These are phyloP conservation scores for Sapria himalayana DNA, from an alignment of 345 rosid genomes.

Conservation along the genomic window DNA sequence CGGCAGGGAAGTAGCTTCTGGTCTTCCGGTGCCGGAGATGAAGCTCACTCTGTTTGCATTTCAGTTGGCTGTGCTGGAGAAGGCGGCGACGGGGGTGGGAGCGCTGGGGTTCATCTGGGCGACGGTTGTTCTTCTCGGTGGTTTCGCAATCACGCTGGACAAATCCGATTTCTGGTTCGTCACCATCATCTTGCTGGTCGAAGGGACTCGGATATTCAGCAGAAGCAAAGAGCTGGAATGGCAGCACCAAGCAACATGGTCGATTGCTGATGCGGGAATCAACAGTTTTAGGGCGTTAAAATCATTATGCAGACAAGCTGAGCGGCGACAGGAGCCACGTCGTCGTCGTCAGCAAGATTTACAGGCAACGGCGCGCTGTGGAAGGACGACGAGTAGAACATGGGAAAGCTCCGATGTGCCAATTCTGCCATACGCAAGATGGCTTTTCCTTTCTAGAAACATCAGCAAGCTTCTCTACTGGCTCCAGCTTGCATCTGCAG, in stretches of 20 bases:
- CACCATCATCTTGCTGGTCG: constrained; percentile 56
- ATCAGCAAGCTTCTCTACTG: constrained; percentile 58
- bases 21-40: constrained; percentile 43
- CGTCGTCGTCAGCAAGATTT: constrained; percentile 1
- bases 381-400: constrained; percentile 17
- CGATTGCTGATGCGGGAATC: constrained; percentile 40
- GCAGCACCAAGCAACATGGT: constrained; percentile 89
- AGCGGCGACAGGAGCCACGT: too few species aligned
- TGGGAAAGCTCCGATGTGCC: constrained; percentile 68
- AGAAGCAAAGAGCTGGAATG: constrained; percentile 87
- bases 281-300: constrained; percentile 48
- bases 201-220: constrained; percentile 72
- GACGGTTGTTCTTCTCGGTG: constrained; percentile 80
- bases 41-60: constrained; percentile 77
- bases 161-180: constrained; percentile 68
- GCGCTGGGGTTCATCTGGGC: constrained; percentile 91
- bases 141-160: constrained; percentile 71
- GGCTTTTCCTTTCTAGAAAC: constrained; percentile 49
- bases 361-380: constrained; percentile 9
- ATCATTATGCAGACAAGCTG: too few species aligned
- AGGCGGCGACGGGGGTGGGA: constrained; percentile 65
- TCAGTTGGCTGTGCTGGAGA: constrained; percentile 60
- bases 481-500: constrained; percentile 78
- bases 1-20: too few species aligned
- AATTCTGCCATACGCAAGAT: constrained; percentile 42